These are phyloP conservation scores for Sporormia fimetaria DNA, from an alignment of 495 filamentous ascomycete genomes.

Conservation along the genomic window DNA sequence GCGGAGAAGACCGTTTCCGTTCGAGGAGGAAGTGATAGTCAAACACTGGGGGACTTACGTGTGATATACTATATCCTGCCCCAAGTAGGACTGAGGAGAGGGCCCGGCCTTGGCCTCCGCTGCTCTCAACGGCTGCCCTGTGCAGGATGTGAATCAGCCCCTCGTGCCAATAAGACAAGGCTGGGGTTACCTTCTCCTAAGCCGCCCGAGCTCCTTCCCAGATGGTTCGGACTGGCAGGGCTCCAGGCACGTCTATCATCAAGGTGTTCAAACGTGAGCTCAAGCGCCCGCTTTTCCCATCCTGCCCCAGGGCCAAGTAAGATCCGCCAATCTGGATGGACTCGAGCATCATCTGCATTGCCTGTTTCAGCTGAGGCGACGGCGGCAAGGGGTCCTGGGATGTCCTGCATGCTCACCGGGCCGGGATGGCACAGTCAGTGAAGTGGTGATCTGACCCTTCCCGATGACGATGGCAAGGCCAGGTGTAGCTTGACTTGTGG, in stretches of 20 bases:
- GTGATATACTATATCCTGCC: constrained; percentile 15
- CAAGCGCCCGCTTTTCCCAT: constrained; percentile 8
- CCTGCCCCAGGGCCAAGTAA: constrained; percentile 4
- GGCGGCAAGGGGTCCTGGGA: constrained; percentile 7
- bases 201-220: constrained; percentile 17
- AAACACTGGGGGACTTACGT: constrained; percentile 13
- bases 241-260: constrained; percentile 4
- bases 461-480: constrained; percentile 16
- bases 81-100: constrained; percentile 1
- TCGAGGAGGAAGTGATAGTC: constrained; percentile 9
- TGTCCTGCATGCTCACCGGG: constrained; percentile 20
- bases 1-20: too few relatives aligned
- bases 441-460: constrained; percentile 9
- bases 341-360: constrained; percentile 16
- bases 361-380: constrained; percentile 19
- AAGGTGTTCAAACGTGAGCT: not conserved
- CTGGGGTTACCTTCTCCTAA: constrained; percentile 15
- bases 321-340: constrained; percentile 12
- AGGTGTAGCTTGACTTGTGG: constrained; percentile 11
- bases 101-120: constrained; percentile 11
- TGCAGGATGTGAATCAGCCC: constrained; percentile 17
- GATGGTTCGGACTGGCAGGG: constrained; percentile 10
- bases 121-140: constrained; percentile 14
- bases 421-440: constrained; percentile 13
- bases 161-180: constrained; percentile 10